Conservation (phyloP, 495 filamentous ascomycete genomes). For the Halenospora varia region DNA sequence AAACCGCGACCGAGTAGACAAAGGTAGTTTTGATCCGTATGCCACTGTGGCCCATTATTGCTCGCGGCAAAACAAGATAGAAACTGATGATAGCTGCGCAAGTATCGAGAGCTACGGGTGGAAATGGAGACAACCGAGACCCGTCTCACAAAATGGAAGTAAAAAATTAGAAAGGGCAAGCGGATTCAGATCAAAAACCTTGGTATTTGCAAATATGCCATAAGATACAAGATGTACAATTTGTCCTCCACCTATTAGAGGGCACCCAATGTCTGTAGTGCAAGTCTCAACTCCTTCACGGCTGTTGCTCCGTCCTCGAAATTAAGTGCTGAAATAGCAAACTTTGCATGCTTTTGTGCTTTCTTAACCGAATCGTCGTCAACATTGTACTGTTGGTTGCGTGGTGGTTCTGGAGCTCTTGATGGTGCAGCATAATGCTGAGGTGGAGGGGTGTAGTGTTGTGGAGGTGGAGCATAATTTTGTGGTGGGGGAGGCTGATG, state of each 20-base stretch:
- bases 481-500: background rate
- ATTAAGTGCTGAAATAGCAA: conserved; percentile 94
- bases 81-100: too few relatives aligned
- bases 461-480: background rate
- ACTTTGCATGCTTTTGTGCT: conserved; percentile 94
- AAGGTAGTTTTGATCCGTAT: too few relatives aligned
- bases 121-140: too few relatives aligned
- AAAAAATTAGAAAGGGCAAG: too few relatives aligned
- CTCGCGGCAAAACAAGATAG: too few relatives aligned
- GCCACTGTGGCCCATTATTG: too few relatives aligned
- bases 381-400: conserved; percentile 24
- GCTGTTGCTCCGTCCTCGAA: conserved; percentile 95
- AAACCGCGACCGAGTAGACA: too few relatives aligned
- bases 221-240: background rate
- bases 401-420: background rate
- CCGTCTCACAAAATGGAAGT: too few relatives aligned
- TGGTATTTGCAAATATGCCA: background rate
- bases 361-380: conserved; percentile 74
- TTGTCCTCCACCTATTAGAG: background rate
- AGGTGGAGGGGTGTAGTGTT: conserved; percentile 12
- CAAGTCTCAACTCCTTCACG: conserved; percentile 75
- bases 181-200: background rate
- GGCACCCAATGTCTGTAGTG: conserved; percentile 64
- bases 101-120: too few relatives aligned
- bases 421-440: background rate